These are phyloP conservation scores for Mycosphaerella arachidis DNA, from an alignment of 2,329 filamentous ascomycete genomes.

Conservation along the genomic window DNA sequence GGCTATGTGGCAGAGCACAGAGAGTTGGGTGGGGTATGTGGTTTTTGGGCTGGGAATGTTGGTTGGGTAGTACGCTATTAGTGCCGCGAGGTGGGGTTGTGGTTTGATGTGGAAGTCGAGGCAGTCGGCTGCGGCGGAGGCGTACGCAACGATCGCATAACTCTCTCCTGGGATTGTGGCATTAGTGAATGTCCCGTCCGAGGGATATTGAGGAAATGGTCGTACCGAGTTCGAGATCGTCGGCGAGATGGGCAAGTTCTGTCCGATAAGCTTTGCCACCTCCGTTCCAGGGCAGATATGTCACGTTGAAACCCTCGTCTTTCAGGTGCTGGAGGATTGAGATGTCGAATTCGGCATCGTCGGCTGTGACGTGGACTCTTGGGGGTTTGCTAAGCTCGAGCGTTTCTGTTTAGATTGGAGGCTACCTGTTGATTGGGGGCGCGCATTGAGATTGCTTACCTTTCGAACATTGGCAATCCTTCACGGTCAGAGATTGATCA, in stretches of 20 bases:
- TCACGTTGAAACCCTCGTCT: constrained; percentile 42
- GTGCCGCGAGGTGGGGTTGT: constrained; percentile 36
- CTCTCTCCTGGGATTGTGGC: constrained; percentile 16
- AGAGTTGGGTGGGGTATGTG: constrained; percentile 37
- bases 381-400: constrained; percentile 18
- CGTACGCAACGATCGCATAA: constrained; percentile 37
- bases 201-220: no score
- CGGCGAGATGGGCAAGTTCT: constrained; percentile 35
- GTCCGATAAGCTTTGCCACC: constrained; percentile 30
- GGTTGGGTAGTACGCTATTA: constrained; percentile 43
- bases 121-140: constrained; percentile 37
- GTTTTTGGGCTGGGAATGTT: constrained; percentile 34
- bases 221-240: constrained; percentile 32
- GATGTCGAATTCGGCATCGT: constrained; percentile 37
- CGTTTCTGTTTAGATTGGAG: not conserved
- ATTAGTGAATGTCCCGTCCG: no score
- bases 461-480: constrained; percentile 18
- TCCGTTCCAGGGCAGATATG: constrained; percentile 34
- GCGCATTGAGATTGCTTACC: constrained; percentile 5
- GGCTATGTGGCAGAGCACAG: constrained; percentile 40
- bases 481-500: not conserved
- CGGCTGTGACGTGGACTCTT: constrained; percentile 38
- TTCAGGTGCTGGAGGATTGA: constrained; percentile 37
- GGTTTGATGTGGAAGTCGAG: constrained; percentile 41
- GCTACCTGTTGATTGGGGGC: not conserved